Evolutionary conservation across 1,284 basidiomycete species (phyloP).

Genomic region (Erythrobasidium hasegawianum): DNA sequence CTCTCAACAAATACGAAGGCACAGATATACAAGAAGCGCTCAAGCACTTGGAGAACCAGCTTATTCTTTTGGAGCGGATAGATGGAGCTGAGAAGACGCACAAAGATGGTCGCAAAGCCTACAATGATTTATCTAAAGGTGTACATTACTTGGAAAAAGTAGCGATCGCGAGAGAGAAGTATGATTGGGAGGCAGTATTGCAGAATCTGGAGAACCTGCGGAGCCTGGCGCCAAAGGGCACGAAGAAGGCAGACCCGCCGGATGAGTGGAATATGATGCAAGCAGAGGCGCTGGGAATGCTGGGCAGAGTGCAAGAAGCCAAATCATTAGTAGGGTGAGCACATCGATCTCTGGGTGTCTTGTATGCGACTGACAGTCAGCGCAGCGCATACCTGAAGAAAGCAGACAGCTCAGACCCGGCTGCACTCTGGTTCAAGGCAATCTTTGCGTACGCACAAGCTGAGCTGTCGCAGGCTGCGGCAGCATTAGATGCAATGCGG

Average conservation of each 20-base stretch:
- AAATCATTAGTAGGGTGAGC: background rate
- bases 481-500: slow-evolving; percentile 2
- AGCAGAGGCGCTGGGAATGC: slow-evolving; percentile 17
- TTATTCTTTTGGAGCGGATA: background rate
- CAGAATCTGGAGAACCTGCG: slow-evolving; percentile 6
- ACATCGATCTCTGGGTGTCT: background rate
- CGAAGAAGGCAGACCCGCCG: slow-evolving; percentile 1
- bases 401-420: background rate
- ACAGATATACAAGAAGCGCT: slow-evolving; percentile 9
- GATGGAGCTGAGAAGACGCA: background rate
- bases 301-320: slow-evolving; percentile 10
- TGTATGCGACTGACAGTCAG: background rate
- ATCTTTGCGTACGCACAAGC: slow-evolving; percentile 8
- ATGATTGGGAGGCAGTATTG: slow-evolving; percentile 1
- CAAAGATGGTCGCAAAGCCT: slow-evolving; percentile 10
- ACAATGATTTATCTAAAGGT: background rate
- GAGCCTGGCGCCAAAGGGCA: background rate
- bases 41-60: slow-evolving; percentile 14
- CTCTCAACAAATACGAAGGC: slow-evolving; percentile 16
- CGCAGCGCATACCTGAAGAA: background rate
- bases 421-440: slow-evolving; percentile 10
- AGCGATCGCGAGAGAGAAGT: slow-evolving; percentile 11
- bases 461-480: background rate
- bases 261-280: slow-evolving; percentile 25
- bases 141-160: background rate